Evolutionary conservation across 2,329 filamentous ascomycete genomes (phyloP).

Genomic region (Laburnicola sp.): DNA sequence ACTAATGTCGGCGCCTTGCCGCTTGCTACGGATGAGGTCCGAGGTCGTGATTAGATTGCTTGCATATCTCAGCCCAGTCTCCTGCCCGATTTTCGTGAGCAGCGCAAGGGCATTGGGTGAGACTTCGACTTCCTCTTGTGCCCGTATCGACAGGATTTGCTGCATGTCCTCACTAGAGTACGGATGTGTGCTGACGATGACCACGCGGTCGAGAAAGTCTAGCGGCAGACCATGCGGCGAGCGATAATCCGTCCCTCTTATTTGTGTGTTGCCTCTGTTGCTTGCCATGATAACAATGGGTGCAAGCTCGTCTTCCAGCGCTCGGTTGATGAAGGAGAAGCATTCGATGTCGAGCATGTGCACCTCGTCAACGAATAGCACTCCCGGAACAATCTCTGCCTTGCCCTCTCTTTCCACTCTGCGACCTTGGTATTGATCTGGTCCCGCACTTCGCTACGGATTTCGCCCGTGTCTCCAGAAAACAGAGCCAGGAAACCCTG

Average conservation of each 20-base stretch:
- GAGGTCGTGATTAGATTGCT: constrained; percentile 97
- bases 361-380: constrained; percentile 97
- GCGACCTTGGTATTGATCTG: constrained; percentile 99
- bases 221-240: constrained; percentile 92
- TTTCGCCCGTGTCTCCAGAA: constrained; percentile 97
- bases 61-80: constrained; percentile 91
- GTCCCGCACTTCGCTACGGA: constrained; percentile 92
- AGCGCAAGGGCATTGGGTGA: constrained; percentile 87
- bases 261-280: constrained; percentile 88
- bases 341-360: constrained; percentile 99
- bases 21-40: constrained; percentile 82
- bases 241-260: constrained; percentile 89
- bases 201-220: constrained; percentile 93
- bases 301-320: constrained; percentile 89
- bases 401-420: constrained; percentile 99
- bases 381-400: constrained; percentile 94
- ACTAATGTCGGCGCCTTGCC: constrained; percentile 78
- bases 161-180: constrained; percentile 84
- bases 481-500: constrained; percentile 97
- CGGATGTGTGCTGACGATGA: constrained; percentile 90
- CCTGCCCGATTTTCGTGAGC: constrained; percentile 92
- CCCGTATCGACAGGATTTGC: constrained; percentile 89
- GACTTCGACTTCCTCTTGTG: constrained; percentile 91
- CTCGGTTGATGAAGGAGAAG: constrained; percentile 98
- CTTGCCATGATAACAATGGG: constrained; percentile 99